Evolutionary conservation across 176 grass and related monocot genomes (phyloP), one percentile per base, ranked within the genome.

Genomic region (Aegilops longissima): DNA sequence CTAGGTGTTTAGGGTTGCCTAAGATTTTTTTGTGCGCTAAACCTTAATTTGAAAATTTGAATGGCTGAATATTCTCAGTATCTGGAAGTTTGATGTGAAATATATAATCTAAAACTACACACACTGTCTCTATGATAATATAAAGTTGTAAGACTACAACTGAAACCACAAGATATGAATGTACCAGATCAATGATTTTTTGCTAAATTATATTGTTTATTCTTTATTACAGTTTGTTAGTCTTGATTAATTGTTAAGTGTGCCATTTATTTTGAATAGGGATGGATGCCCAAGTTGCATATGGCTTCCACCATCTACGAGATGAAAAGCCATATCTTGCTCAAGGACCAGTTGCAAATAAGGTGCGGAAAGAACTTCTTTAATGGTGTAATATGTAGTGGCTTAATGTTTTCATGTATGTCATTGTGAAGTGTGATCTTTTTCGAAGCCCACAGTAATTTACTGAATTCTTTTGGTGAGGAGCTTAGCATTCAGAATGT

Each of bases 261-360:
- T 80, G 51, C 5, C 16, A 62, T 81, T 82, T 83, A 51, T 87
- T 97, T 78, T 82, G 76, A 67, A 63, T 38, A 99, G 97, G 97
- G 74, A 99, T 99, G 97, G 97, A 99, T 94, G 97, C 97, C 85
- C 93, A 96, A 91, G 92, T 99, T 81, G 97, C 97, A 21, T 88
- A 99, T 83, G 90, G 92, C 35, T 99, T 99, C 85, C 97, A 99
- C 83, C 94, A 91, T 83, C 76, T 96, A 82, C 93, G 97, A 77
- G 84, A 96, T 90, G 90, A 94, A 66, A 99, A 96, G 44, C 92
- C 97, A 27, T 94, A 96, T 76, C 94, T 99, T 89, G 94, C 94
- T 12, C 92, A 94, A 87, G 97, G 97, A 71, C 97, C 97, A 78
- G 76, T 96, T 85, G 78, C 94, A 88, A 99, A 99, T 92, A 99